Evolutionary conservation across 1,284 basidiomycete species (phyloP), one percentile per base, ranked within the genome.

Genomic region (Garcileccinum viscosum): DNA sequence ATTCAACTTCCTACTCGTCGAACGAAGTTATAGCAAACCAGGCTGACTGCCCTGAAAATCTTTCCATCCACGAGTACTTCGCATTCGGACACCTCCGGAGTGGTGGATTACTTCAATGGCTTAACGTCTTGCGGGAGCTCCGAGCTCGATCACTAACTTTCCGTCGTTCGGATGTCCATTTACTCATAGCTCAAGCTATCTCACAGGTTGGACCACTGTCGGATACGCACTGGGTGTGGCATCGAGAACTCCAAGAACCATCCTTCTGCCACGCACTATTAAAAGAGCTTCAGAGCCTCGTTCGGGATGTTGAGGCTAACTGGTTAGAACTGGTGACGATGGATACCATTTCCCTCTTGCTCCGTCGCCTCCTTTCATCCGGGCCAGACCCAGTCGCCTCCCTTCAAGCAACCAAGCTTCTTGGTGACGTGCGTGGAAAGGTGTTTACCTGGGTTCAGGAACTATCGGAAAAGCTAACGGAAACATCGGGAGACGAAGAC

Each of bases 41-140:
- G 69, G 72, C 72, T 0, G 71, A 80, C 6, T 86, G 84, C 60
- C 80, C 80, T 5, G 61, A 64, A 1, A 76, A 81, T 1, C 69
- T 87, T 5, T 78, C 70, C 11, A 70, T 84, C 5, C 85, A 87
- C 40, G 86, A 88, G 67, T 84, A 80, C 53, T 73, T 82, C 5
- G 78, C 83, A 0, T 87, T 85, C 67, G 82, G 82, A 0, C 75
- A 77, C 38, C 68, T 88, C 38, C 84, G 86, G 5, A 80, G 83
- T 38, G 85, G 87, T 3, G 70, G 75, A 6, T 73, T 72, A 2
- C 70, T 87, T 0, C 87, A 88, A 60, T 88, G 86, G 87, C 71
- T 84, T 50, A 88, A 88, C 67, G 82, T 88, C 17, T 72, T 81
- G 8, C 78, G 82, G 27, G 85, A 84, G 69, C 69, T 87, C 17